Evolutionary conservation across 805 yeast genomes (phyloP).

Genomic region (Scheffersomyces lignosus): DNA sequence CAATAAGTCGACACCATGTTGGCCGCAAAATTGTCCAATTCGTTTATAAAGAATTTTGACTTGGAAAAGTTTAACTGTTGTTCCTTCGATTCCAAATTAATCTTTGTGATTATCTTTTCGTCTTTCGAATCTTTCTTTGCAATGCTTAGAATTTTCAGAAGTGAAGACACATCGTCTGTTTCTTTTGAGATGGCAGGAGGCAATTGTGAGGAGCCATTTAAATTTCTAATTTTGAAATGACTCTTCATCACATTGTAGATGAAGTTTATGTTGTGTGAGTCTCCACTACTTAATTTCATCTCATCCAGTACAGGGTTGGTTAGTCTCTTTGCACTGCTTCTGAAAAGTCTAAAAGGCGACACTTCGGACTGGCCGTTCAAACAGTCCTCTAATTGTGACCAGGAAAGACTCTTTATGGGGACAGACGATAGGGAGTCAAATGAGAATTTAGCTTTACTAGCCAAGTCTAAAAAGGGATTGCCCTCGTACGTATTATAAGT

Average conservation of each 20-base stretch:
- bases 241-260: conserved; percentile 30
- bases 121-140: neutral
- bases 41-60: conserved; percentile 24
- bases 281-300: conserved; percentile 18
- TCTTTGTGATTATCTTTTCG: conserved; percentile 8
- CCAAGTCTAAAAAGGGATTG: conserved; percentile 28
- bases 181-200: conserved; percentile 8
- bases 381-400: conserved; percentile 26
- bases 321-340: conserved; percentile 1
- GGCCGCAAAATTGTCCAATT: conserved; percentile 26
- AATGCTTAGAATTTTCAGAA: conserved; percentile 13
- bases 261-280: conserved; percentile 31
- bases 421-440: conserved; percentile 27
- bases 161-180: conserved; percentile 13
- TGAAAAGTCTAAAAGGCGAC: conserved; percentile 22
- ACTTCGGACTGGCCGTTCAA: conserved; percentile 24
- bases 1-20: conserved; percentile 25
- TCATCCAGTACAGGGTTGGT: conserved; percentile 1
- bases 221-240: conserved; percentile 32
- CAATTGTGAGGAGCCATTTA: conserved; percentile 25
- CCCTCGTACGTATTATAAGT: conserved; percentile 33
- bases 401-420: conserved; percentile 21
- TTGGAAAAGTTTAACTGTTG: conserved; percentile 9
- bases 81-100: conserved; percentile 2
- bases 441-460: conserved; percentile 21